Evolutionary conservation across 257 asterid species (phyloP).

Genomic region (Penstemon barbatus): DNA sequence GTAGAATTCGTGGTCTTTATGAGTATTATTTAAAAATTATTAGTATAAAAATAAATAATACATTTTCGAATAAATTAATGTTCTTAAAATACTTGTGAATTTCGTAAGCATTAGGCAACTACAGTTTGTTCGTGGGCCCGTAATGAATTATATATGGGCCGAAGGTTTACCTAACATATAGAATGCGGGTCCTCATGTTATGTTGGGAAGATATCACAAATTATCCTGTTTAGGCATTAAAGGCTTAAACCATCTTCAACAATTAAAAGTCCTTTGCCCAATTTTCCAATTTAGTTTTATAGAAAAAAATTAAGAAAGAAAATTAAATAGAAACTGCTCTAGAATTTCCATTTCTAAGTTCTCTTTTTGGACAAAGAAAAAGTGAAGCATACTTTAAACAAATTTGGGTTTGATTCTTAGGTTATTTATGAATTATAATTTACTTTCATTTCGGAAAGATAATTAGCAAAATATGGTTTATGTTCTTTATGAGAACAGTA

Average conservation of each 20-base stretch:
- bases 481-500: too few relatives aligned
- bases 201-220: slow-evolving; percentile 26
- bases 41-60: too few relatives aligned
- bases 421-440: too few relatives aligned
- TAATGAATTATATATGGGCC: slow-evolving; percentile 22
- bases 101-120: too few relatives aligned
- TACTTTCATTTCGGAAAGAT: too few relatives aligned
- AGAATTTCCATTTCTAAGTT: too few relatives aligned
- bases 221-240: slow-evolving; percentile 32
- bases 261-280: neutral
- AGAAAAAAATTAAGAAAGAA: neutral
- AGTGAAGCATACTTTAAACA: too few relatives aligned
- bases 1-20: too few relatives aligned
- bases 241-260: slow-evolving; percentile 14
- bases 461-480: too few relatives aligned
- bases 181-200: slow-evolving; percentile 41
- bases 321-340: neutral
- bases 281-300: neutral
- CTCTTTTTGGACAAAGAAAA: too few relatives aligned
- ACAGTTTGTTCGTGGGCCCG: slow-evolving; percentile 15
- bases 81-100: neutral
- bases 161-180: slow-evolving; percentile 3
- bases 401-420: too few relatives aligned
- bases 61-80: neutral
- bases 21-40: too few relatives aligned